Conservation (phyloP, 495 filamentous ascomycete genomes). For the Penicillium crystallinum region DNA sequence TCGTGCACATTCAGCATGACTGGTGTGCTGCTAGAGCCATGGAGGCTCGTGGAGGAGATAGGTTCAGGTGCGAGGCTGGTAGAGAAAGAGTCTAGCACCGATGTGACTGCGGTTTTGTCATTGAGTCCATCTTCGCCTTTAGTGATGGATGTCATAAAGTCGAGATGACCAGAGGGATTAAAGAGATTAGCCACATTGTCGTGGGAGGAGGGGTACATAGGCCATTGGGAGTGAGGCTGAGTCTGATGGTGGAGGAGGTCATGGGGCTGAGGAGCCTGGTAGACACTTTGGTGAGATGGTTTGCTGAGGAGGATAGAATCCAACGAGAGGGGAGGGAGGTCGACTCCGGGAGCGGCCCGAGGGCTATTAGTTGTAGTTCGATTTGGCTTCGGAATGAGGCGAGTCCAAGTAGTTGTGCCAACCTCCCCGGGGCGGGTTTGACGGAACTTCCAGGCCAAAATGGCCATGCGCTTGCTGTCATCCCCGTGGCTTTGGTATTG, state of each 20-base stretch:
- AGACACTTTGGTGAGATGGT: conserved; percentile 26
- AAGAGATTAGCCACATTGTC: conserved; percentile 37
- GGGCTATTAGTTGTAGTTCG: conserved; percentile 38
- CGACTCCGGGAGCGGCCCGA: conserved; percentile 28
- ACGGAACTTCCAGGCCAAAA: conserved; percentile 52
- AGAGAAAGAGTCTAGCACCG: conserved; percentile 39
- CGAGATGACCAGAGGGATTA: conserved; percentile 30
- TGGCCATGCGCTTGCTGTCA: conserved; percentile 42
- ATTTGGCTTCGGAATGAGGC: conserved; percentile 40
- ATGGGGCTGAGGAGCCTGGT: conserved; percentile 33
- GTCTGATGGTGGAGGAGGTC: conserved; percentile 28
- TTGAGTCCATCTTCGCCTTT: conserved; percentile 33
- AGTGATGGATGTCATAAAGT: conserved; percentile 36
- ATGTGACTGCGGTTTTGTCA: conserved; percentile 39
- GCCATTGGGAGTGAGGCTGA: conserved; percentile 35
- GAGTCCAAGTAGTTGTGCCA: conserved; percentile 51
- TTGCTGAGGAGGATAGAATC: conserved; percentile 37
- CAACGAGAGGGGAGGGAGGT: conserved; percentile 37
- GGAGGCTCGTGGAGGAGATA: conserved; percentile 30
- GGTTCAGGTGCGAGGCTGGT: conserved; percentile 29
- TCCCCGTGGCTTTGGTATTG: conserved; percentile 27
- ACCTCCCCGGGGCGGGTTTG: conserved; percentile 39
- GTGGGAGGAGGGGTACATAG: conserved; percentile 33
- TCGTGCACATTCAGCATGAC: conserved; percentile 41
- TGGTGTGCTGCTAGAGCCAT: conserved; percentile 26